phyloP scores from a whole-genome alignment of 148 eudicot genomes.

The Silene conica region DNA sequence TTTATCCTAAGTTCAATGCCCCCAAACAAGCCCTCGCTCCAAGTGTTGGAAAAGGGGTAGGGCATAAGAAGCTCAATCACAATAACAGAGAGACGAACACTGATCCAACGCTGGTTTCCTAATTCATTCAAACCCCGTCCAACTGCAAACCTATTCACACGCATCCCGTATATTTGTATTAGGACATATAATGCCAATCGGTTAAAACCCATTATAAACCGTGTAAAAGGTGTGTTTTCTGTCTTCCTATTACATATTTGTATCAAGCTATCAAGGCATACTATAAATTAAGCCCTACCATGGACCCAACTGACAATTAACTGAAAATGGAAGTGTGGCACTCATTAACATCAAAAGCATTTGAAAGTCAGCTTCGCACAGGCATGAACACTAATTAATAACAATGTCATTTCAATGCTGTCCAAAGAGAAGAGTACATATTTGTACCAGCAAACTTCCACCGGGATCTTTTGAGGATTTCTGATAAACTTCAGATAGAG shows the following conservation, averaged over 20 bases:
- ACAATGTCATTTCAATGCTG: neutral
- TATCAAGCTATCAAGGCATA: neutral
- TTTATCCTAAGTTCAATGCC: neutral
- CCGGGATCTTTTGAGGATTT: conserved; percentile 62
- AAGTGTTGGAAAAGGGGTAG: neutral
- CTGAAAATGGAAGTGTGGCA: neutral
- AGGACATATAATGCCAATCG: no score
- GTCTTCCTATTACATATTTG: neutral
- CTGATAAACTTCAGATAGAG: conserved; percentile 51
- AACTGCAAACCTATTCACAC: neutral
- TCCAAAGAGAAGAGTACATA: neutral
- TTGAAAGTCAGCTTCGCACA: neutral
- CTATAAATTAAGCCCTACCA: neutral
- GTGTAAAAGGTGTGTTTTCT: neutral
- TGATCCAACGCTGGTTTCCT: no score
- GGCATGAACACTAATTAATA: neutral
- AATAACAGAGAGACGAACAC: neutral
- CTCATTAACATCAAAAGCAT: neutral
- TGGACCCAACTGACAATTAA: neutral
- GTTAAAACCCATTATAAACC: no score
- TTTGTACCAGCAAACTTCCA: conserved; percentile 73
- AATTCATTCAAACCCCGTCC: no score
- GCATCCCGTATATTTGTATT: neutral
- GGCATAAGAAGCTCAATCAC: neutral
- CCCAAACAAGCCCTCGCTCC: neutral